Evolutionary conservation across 768 basidiomycete genomes (phyloP).

Genomic region (Auriculariales sp.): DNA sequence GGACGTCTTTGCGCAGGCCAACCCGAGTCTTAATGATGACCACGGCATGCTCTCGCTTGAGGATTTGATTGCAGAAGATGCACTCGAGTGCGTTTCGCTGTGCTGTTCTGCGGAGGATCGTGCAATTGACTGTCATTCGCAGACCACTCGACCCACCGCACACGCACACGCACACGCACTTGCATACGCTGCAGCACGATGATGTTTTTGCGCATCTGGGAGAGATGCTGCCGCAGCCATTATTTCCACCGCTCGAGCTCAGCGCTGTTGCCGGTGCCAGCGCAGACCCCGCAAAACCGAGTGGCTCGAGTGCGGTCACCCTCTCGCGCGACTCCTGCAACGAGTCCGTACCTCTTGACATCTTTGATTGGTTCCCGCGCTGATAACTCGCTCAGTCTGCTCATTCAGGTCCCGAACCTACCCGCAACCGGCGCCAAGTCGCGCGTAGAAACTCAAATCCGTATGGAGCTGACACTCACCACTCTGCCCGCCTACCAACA

Average conservation of each 20-base stretch:
- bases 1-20: not conserved
- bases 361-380: not conserved
- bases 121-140: slow-evolving; percentile 10
- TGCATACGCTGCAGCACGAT: slow-evolving; percentile 4
- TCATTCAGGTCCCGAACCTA: slow-evolving; percentile 72
- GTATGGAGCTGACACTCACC: slow-evolving; percentile 25
- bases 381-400: slow-evolving; percentile 31
- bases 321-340: slow-evolving; percentile 2
- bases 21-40: slow-evolving; percentile 23
- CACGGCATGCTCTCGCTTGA: slow-evolving; percentile 50
- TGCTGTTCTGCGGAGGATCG: slow-evolving; percentile 7
- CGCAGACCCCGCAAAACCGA: not conserved
- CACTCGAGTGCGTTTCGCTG: slow-evolving; percentile 41
- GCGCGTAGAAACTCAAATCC: slow-evolving; percentile 89
- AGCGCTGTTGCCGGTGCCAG: not conserved
- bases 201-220: not conserved
- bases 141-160: slow-evolving; percentile 20
- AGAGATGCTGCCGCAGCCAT: not conserved
- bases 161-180: slow-evolving; percentile 15
- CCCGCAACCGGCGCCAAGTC: slow-evolving; percentile 77
- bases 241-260: not conserved
- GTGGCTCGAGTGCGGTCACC: slow-evolving; percentile 4
- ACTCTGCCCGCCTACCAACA: slow-evolving; percentile 5
- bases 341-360: not conserved
- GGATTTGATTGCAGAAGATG: slow-evolving; percentile 59